Conservation (phyloP, 441 rosid genomes). For the Theobroma grandiflorum region DNA sequence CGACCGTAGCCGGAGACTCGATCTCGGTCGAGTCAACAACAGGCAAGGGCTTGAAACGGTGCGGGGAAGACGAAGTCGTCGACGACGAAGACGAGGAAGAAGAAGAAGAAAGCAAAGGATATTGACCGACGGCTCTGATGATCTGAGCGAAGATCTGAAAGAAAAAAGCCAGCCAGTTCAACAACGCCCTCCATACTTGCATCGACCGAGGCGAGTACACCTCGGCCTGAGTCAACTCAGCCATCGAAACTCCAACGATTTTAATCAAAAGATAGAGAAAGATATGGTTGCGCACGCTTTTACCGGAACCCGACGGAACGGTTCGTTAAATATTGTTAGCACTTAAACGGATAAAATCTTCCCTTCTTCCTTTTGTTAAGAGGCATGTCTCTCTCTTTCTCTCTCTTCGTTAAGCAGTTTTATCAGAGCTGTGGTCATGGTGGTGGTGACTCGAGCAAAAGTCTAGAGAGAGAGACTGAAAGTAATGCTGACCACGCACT, state of each 20-base stretch:
- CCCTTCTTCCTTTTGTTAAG: background rate
- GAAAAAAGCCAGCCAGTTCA: conserved; percentile 81
- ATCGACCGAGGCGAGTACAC: conserved; percentile 65
- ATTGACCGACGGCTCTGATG: conserved; percentile 71
- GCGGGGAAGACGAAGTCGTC: conserved; percentile 40
- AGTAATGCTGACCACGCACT: conserved; percentile 30
- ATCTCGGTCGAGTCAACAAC: conserved; percentile 63
- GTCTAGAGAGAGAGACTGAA: conserved; percentile 18
- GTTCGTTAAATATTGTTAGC: conserved; percentile 21
- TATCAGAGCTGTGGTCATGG: conserved; percentile 18
- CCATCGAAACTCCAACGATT: conserved; percentile 50
- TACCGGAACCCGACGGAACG: conserved; percentile 1
- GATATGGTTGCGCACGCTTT: background rate
- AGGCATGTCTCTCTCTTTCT: background rate
- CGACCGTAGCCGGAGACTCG: conserved; percentile 52
- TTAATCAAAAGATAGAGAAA: background rate
- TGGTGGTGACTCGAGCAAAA: conserved; percentile 4
- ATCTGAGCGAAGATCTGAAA: conserved; percentile 82
- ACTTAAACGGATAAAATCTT: background rate
- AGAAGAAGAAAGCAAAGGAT: conserved; percentile 60
- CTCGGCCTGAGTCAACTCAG: conserved; percentile 90
- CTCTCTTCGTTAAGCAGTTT: background rate
- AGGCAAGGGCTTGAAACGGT: conserved; percentile 76
- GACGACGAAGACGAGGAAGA: conserved; percentile 29
- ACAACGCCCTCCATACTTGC: conserved; percentile 69